Conservation (phyloP, 495 filamentous ascomycete species). For the Xylaria longipes region DNA sequence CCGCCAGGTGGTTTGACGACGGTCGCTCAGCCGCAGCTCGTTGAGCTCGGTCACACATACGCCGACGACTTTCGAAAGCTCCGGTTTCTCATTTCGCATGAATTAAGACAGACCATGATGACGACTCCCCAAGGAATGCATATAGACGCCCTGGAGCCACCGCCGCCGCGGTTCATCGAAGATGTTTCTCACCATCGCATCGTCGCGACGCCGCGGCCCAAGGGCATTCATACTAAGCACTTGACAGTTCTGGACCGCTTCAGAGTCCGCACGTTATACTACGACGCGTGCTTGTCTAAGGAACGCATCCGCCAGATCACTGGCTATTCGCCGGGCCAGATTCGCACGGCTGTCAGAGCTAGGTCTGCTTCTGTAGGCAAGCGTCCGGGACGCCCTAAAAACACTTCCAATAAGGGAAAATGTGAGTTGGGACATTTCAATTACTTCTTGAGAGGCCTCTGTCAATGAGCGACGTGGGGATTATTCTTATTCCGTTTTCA, state of each 20-base stretch:
- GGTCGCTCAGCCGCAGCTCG: background rate
- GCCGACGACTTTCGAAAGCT: background rate
- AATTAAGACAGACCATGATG: background rate
- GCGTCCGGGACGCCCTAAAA: conserved; percentile 35
- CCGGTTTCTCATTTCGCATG: background rate
- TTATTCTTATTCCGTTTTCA: background rate
- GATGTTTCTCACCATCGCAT: background rate
- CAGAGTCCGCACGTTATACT: conserved; percentile 39
- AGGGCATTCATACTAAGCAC: conserved; percentile 37
- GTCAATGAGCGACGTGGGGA: background rate
- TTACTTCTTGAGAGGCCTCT: background rate
- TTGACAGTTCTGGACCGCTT: conserved; percentile 38
- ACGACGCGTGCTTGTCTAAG: conserved; percentile 35
- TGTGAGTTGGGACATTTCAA: conserved; percentile 8
- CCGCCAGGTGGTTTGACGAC: background rate
- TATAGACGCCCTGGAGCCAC: conserved; percentile 13
- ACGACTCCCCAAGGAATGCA: background rate
- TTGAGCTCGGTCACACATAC: too few species aligned
- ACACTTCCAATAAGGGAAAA: conserved; percentile 13
- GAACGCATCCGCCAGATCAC: conserved; percentile 37
- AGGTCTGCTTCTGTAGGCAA: conserved; percentile 30
- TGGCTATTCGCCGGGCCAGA: conserved; percentile 37
- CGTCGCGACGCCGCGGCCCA: conserved; percentile 27
- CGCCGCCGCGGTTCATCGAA: conserved; percentile 21
- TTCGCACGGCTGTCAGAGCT: conserved; percentile 37